These are phyloP conservation scores for Adansonia madagascariensis DNA, from an alignment of 441 rosid species.

Conservation along the genomic window DNA sequence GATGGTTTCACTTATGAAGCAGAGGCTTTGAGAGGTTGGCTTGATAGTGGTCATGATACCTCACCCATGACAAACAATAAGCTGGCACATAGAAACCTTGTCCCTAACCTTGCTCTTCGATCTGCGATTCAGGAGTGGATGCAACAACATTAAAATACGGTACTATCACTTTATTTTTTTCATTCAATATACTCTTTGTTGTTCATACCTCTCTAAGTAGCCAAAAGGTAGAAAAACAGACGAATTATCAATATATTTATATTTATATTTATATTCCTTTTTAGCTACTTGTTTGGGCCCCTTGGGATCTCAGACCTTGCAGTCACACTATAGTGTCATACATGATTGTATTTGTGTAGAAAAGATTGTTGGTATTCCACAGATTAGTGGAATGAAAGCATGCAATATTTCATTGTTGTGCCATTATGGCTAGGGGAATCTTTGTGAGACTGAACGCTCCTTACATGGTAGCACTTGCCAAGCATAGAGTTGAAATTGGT, in stretches of 20 bases:
- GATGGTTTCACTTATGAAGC: no score
- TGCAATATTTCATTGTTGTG: background rate
- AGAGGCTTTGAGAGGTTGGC: no score
- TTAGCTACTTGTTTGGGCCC: background rate
- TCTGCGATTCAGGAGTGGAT: slow-evolving; percentile 87
- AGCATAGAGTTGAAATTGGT: background rate
- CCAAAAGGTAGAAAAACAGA: background rate
- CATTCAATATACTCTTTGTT: slow-evolving; percentile 5
- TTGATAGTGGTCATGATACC: slow-evolving; percentile 61
- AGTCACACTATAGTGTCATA: background rate
- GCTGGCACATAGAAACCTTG: slow-evolving; percentile 63
- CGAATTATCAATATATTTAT: background rate
- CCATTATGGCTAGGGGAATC: no score
- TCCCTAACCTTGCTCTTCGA: slow-evolving; percentile 86
- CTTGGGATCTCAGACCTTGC: background rate
- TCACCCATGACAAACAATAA: slow-evolving; percentile 81
- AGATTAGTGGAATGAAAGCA: background rate
- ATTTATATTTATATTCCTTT: background rate
- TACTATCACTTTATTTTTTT: background rate
- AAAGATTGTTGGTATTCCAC: background rate
- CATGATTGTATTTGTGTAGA: background rate
- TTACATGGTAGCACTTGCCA: background rate
- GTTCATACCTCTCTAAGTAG: background rate
- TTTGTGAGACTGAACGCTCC: background rate
- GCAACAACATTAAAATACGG: slow-evolving; percentile 40